Percentiles rank a stretch among this genome's conserved stretches.
Evolutionary conservation across 2,329 filamentous ascomycete genomes (phyloP).

Genomic region (Fusarium luffae): DNA sequence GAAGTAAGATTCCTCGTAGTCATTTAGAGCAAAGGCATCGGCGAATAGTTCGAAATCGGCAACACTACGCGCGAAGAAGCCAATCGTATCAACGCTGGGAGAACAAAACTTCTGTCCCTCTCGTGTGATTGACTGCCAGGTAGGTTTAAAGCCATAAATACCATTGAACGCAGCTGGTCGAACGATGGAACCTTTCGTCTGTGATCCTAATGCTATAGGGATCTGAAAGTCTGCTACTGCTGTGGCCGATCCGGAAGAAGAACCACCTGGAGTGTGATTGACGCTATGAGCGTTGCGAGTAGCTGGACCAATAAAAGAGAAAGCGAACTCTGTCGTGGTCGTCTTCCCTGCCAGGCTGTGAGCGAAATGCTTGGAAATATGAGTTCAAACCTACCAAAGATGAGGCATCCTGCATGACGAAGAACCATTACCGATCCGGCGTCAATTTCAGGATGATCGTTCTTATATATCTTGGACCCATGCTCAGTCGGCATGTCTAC

Average conservation of each 20-base stretch:
- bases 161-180: conserved; percentile 74
- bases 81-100: conserved; percentile 70
- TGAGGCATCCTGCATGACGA: conserved; percentile 64
- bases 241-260: conserved; percentile 73
- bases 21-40: conserved; percentile 63
- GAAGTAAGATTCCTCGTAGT: conserved; percentile 55
- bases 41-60: conserved; percentile 68
- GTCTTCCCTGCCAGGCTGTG: conserved; percentile 57
- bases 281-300: conserved; percentile 71
- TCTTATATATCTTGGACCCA: conserved; percentile 64
- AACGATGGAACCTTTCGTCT: conserved; percentile 73
- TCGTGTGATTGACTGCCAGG: conserved; percentile 70
- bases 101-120: conserved; percentile 71
- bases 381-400: conserved; percentile 52
- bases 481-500: conserved; percentile 66
- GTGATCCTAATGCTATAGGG: conserved; percentile 70
- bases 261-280: conserved; percentile 71
- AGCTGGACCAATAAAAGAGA: conserved; percentile 59
- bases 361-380: conserved; percentile 49
- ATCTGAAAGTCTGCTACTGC: conserved; percentile 74
- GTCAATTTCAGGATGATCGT: conserved; percentile 58
- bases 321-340: conserved; percentile 65
- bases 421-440: conserved; percentile 63
- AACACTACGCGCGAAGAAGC: conserved; percentile 67
- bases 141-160: conserved; percentile 73